Evolutionary conservation across 2,329 filamentous ascomycete genomes (phyloP).

Genomic region (Ilyonectria sp.): DNA sequence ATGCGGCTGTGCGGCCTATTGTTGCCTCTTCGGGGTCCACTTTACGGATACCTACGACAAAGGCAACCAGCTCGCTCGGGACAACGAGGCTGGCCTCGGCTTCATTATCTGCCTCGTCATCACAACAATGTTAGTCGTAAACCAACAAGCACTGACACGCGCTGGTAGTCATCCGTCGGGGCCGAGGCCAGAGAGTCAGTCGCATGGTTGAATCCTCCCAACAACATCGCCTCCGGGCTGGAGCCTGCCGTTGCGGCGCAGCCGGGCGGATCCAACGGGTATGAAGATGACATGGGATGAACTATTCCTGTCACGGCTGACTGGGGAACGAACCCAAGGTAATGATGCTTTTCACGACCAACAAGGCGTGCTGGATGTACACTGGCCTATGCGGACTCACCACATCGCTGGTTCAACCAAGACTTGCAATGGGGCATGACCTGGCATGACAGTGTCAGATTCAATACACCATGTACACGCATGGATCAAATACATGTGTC

Average conservation of each 20-base stretch:
- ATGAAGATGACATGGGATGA: background rate
- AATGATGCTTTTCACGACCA: background rate
- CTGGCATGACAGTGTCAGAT: conserved; percentile 5
- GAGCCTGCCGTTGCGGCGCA: conserved; percentile 4
- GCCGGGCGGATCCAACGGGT: background rate
- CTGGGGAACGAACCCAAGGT: background rate
- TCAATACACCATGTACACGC: background rate
- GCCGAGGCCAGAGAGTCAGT: background rate
- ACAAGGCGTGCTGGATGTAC: background rate
- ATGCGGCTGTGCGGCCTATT: conserved; percentile 1
- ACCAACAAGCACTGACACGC: background rate
- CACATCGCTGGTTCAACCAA: background rate
- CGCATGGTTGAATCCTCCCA: background rate
- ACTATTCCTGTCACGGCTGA: conserved; percentile 5
- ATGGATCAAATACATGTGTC: too few relatives aligned
- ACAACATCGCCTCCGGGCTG: background rate
- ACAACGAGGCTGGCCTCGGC: conserved; percentile 1
- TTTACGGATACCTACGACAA: background rate
- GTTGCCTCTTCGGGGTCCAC: background rate
- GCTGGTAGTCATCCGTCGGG: background rate
- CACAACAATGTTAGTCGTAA: background rate
- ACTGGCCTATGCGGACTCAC: background rate
- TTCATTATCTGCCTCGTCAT: background rate
- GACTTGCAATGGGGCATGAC: background rate
- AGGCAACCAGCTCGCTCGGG: background rate